Evolutionary conservation across 345 rosid species (phyloP).

Genomic region (Anacardium occidentale): DNA sequence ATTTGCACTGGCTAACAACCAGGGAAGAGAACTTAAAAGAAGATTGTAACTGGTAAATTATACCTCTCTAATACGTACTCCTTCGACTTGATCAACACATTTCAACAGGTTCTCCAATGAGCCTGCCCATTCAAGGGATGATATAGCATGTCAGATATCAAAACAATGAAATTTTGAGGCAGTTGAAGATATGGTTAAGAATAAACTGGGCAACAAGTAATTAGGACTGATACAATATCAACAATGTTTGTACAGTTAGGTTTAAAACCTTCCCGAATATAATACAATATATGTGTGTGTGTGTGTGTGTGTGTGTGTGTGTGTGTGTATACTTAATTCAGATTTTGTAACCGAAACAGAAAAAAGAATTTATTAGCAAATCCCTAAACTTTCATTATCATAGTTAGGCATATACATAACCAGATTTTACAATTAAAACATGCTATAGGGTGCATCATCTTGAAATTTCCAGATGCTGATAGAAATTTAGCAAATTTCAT

Average conservation of each 20-base stretch:
- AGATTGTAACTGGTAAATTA: conserved; percentile 4
- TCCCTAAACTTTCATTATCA: neutral
- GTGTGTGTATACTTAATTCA: neutral
- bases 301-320: neutral
- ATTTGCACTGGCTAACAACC: conserved; percentile 4
- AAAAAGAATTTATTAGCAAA: neutral
- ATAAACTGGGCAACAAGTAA: neutral
- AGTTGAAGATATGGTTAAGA: conserved; percentile 13
- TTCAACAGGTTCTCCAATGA: conserved; percentile 73
- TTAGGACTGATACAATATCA: neutral
- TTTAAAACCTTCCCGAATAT: no score
- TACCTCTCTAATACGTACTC: conserved; percentile 62
- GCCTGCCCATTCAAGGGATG: conserved; percentile 38
- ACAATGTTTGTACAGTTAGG: neutral
- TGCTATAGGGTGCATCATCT: neutral
- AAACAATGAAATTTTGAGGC: neutral
- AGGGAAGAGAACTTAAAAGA: conserved; percentile 3
- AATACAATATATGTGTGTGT: neutral
- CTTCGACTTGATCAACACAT: conserved; percentile 68
- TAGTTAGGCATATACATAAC: neutral
- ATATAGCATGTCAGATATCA: conserved; percentile 15
- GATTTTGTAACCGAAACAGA: neutral
- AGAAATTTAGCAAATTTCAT: neutral
- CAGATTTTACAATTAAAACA: neutral
- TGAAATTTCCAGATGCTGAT: neutral